phyloP scores from a whole-genome alignment of 495 filamentous ascomycete species.

The Aspergillus avenaceus region DNA sequence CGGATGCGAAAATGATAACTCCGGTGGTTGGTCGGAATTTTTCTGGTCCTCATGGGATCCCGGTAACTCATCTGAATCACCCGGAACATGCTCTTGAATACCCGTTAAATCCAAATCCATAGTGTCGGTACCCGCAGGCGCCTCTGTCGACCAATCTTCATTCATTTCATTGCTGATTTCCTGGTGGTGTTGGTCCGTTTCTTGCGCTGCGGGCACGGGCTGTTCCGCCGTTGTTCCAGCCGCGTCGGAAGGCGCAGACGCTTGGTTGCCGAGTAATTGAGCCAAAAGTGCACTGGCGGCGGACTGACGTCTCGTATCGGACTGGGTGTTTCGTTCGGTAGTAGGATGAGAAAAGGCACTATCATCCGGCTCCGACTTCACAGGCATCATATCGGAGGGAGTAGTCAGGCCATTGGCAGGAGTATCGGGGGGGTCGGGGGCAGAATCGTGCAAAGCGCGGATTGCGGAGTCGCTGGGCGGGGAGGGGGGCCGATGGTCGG shows the following conservation, averaged over 20 bases:
- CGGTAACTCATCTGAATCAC: conserved; percentile 2
- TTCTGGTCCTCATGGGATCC: conserved; percentile 10
- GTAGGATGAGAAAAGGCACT: conserved; percentile 3
- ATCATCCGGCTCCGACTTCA: conserved; percentile 32
- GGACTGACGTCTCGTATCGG: conserved; percentile 27
- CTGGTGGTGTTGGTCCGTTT: conserved; percentile 2
- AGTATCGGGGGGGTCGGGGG: conserved; percentile 24
- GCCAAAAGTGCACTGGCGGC: conserved; percentile 44
- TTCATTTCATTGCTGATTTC: conserved; percentile 6
- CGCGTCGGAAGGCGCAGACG: conserved; percentile 18
- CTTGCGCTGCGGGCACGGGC: conserved; percentile 1
- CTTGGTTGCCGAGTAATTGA: conserved; percentile 39
- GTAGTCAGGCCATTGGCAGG: conserved; percentile 27
- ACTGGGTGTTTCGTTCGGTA: conserved; percentile 10
- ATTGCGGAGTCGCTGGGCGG: conserved; percentile 45
- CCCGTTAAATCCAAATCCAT: conserved; percentile 7
- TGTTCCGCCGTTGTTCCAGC: conserved; percentile 10
- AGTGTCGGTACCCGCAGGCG: conserved; percentile 5
- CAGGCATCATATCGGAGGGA: conserved; percentile 23
- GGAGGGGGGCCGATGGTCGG: conserved; percentile 26
- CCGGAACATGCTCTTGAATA: conserved; percentile 11
- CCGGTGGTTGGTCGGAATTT: conserved; percentile 5
- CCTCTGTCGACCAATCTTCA: conserved; percentile 10
- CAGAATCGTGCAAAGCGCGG: conserved; percentile 43
- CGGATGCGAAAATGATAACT: conserved; percentile 8